phyloP scores from a whole-genome alignment of 345 rosid species.

The Eucalyptus globulus region DNA sequence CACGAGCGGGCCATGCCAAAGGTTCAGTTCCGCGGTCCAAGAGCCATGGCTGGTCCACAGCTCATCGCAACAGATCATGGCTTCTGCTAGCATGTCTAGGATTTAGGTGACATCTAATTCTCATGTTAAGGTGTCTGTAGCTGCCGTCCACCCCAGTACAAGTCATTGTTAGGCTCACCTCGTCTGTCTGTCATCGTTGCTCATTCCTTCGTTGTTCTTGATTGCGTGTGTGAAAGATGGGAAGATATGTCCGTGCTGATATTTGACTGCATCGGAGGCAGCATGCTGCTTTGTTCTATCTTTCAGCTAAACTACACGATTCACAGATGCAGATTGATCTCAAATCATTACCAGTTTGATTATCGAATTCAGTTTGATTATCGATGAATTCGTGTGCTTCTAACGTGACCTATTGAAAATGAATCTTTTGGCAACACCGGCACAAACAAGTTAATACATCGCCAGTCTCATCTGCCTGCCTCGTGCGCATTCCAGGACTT shows the following conservation, averaged over 20 bases:
- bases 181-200: background rate
- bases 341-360: background rate
- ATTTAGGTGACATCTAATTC: background rate
- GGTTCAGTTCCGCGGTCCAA: background rate
- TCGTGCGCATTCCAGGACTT: background rate
- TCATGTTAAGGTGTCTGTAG: background rate
- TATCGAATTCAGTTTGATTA: background rate
- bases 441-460: background rate
- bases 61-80: constrained; percentile 2
- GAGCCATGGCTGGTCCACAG: constrained; percentile 11
- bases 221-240: background rate
- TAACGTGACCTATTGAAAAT: background rate
- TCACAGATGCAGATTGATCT: background rate
- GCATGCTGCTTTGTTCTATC: background rate
- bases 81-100: constrained; percentile 2
- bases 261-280: background rate
- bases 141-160: background rate
- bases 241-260: background rate
- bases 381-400: background rate
- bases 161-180: background rate
- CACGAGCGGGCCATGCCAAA: background rate
- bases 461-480: background rate
- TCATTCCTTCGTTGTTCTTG: background rate
- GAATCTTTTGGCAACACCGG: background rate
- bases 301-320: background rate